Base-by-base conservation (phyloP, 352 stramenopile species). In the Phytophthora ohioensis region DNA sequence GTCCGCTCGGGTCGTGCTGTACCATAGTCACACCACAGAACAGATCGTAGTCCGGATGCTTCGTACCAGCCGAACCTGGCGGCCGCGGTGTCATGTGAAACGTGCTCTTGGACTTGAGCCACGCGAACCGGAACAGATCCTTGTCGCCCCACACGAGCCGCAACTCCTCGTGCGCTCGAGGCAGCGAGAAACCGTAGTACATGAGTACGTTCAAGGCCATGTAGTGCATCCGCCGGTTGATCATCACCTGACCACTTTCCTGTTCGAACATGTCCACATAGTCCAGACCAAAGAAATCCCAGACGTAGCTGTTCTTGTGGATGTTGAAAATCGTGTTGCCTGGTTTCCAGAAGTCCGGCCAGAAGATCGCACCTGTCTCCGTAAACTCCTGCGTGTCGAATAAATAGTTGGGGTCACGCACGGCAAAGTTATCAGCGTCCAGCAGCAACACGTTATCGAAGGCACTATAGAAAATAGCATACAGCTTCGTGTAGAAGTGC, bases 251-350 rank as follows among this genome's bases (percentile, higher is more conserved):
- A 8, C 86, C 88, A 54, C 81, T 91, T 58, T 95, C 88, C 61
- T 95, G 88, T 64, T 95, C 88, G 35, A 94, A 94, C 77, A 78
- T 80, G 64, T 92, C 75, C 12, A 90, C 77, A 53, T 76, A 88
- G 13, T 81, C 63, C 15, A 95, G 62, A 0, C 80, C 85, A 15
- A 94, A 80, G 11, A 93, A 69, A 10, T 91, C 75, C 88, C 88
- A 95, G 1, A 93, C 71, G 41, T 92, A 78, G 32, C 81, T 94
- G n/a, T 71, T 65, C 21, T 69, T 39, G 36, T 92, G 81, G 42
- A 95, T 82, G 58, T 92, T 91, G 64, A 95, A 95, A 42, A 94
- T 92, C 1, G 87, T 94, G 36, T 89, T 82, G 39, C 73, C 65
- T 0, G 85, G 69, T 35, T 79, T 77, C 88, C 88, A 96, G 38